Evolutionary conservation across 2,329 filamentous ascomycete species (phyloP), one percentile per base, ranked within the genome.

Genomic region (Tolypocladium paradoxum): DNA sequence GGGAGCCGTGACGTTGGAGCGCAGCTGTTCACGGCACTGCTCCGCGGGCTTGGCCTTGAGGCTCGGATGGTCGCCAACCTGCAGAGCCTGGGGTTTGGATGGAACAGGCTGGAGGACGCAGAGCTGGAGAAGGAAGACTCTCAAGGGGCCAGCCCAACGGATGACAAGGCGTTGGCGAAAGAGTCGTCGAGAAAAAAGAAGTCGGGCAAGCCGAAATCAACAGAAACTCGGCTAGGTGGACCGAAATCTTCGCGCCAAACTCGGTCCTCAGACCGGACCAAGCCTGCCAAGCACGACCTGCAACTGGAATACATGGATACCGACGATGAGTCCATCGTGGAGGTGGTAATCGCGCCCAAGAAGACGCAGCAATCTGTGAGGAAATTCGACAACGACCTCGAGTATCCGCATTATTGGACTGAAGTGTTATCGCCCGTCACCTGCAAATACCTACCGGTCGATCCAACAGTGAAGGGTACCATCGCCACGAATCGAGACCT

Each of bases 391-490:
- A 76, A 78, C 22, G 90, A 95, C 59, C 75, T 96, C 31, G 81
- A 84, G 2, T 93, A 85, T 58, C 91, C 93, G 1, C 86, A 88
- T 50, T 97, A 97, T 67, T 99, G 93, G 93, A 87, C 87, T 0
- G 93, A 99, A 67, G 86, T 88, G 3, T 75, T 93, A 2, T 96
- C 91, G 0, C 87, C 90, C 2, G 76, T 89, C 4, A 92, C 88
- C 0, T 82, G 88, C 52, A 88, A 82, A 49, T 90, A 87, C 53
- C 77, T 93, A 9, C 78, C 90, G 0, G 85, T 96, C 2, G 91
- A 96, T 54, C 78, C 88, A 0, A 73, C 89, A 6, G 80, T 90
- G 50, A 84, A 82, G 53, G 81, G 78, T 24, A 63, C 85, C 2
- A 76, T 93, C 22, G 88, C 85, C 1, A 86, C 82, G 0, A 90